Base-by-base conservation (phyloP, 2,329 filamentous ascomycete genomes). In the Penicillium vulpinum region DNA sequence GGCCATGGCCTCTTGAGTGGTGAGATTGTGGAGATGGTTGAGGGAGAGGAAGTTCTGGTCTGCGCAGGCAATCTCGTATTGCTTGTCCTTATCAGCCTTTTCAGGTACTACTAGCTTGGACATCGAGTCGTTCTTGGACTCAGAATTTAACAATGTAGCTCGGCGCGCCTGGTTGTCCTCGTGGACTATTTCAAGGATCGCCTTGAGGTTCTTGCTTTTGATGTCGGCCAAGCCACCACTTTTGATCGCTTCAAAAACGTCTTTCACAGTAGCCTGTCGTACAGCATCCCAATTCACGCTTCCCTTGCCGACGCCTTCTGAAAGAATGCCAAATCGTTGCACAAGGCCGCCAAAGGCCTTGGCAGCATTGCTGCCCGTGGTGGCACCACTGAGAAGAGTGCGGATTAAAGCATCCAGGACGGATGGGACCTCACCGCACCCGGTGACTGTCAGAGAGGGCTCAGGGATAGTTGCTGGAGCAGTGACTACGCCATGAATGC, bases 221-320 rank as follows among this genome's bases (percentile, higher is more conserved):
- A 80, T 79, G n/a, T 83, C 81, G 2, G 85, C 88, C 2, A 92
- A 77, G 0, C 91, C 91, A 10, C 89, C 90, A 8, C 77, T 75
- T 63, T 85, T 86, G 67, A 94, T 91, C 0, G 88, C 84, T 49
- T 87, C 76, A 44, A 83, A 84, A n/a, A 94, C 78, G 6, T 88
- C 83, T 38, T 82, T 77, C 5, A 83, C 70, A 1, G 83, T 72
- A 2, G 86, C 84, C 26, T 77, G 72, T 22, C 85, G 83, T 2
- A 92, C 87, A 10, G 84, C 85, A 63, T 91, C 84, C 88, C 89
- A 93, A 68, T 92, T 79, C 8, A 92, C 87, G 53, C 87, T 90
- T 3, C 87, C 88, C 63, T 87, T 85, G 5, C 88, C 88, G 10
- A 88, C 75, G 7, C 88, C 85, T 40, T 82, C 78, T 31, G 85